Evolutionary conservation across 2,329 filamentous ascomycete genomes (phyloP), one percentile per base, ranked within the genome.

Genomic region (Aspergillus intermedius): DNA sequence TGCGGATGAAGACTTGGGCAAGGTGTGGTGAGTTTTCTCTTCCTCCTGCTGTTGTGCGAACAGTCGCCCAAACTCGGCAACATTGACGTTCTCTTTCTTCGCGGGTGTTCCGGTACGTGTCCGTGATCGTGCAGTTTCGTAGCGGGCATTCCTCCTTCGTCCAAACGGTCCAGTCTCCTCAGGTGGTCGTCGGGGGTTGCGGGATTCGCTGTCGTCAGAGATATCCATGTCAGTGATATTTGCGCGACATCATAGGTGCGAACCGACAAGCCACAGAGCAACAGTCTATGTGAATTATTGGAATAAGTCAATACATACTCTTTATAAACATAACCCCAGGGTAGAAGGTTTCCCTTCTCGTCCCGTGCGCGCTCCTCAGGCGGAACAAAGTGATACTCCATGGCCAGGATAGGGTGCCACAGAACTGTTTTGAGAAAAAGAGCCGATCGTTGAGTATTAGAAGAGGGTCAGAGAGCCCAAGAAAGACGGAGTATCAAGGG

Each of bases 311-410:
- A 17, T 13, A 72, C 77, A 70, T 66, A 82, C 79, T 82, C 78
- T 64, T 78, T 77, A 60, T 77, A 81, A 54, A 82, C 76, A 63
- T 80, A 81, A 13, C 73, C 80, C 80, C 80, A 84, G n/a, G 82
- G 81, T 44, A 85, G 62, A 47, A 74, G 70, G 57, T 79, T 77
- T 44, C 81, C 81, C 44, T 77, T 76, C 46, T 77, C 74, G 60
- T 83, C 80, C 59, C 74, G 72, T 28, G 79, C 80, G 59, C 80
- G 77, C 65, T 84, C 82, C 56, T 79, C 75, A 47, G 79, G 78
- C 30, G 81, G 80, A 9, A 85, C 81, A 28, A 79, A 79, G 65
- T 85, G 81, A 45, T 84, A 80, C 66, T 85, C 81, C 78, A 84
- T 84, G 32, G 49, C 49, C 30, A 35, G 12, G 30, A 19, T 17